Evolutionary conservation across 257 asterid genomes (phyloP).

Genomic region (Leonotis leonurus): DNA sequence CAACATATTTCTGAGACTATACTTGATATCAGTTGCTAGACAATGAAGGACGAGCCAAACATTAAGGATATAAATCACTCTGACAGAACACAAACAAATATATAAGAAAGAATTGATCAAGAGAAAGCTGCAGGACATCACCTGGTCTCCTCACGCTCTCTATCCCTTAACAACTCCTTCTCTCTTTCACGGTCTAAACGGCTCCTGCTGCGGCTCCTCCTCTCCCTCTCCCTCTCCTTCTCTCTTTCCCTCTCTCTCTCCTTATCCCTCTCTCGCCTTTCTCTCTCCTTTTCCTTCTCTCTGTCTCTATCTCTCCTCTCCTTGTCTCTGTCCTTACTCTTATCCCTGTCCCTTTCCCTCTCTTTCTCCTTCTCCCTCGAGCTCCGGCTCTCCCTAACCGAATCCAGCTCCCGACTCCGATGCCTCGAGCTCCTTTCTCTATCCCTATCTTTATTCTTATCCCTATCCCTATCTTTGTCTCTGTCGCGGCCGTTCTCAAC

Average conservation of each 20-base stretch:
- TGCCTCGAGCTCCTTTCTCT: slow-evolving; percentile 62
- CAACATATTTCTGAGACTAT: neutral
- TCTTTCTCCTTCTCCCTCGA: slow-evolving; percentile 44
- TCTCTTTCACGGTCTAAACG: slow-evolving; percentile 64
- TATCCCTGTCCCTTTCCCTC: slow-evolving; percentile 31
- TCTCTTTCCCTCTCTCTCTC: slow-evolving; percentile 28
- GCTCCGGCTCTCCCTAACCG: slow-evolving; percentile 46
- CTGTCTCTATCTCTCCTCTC: slow-evolving; percentile 27
- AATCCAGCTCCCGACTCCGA: slow-evolving; percentile 45
- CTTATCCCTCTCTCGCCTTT: slow-evolving; percentile 19
- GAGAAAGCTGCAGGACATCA: slow-evolving; percentile 27
- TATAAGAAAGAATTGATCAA: neutral
- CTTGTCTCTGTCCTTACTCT: slow-evolving; percentile 28
- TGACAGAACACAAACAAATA: neutral
- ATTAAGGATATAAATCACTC: neutral
- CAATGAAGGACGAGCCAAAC: slow-evolving; percentile 1
- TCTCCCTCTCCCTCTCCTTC: slow-evolving; percentile 37
- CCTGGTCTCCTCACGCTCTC: slow-evolving; percentile 93
- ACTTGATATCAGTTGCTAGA: neutral
- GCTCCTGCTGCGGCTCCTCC: slow-evolving; percentile 74
- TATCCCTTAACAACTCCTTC: slow-evolving; percentile 49
- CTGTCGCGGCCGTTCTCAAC: slow-evolving; percentile 55
- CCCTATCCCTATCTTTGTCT: slow-evolving; percentile 35
- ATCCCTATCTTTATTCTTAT: slow-evolving; percentile 48
- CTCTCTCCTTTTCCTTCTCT: slow-evolving; percentile 28